Conservation (phyloP, 2,329 filamentous ascomycete species). For the Trichoderma sp. region DNA sequence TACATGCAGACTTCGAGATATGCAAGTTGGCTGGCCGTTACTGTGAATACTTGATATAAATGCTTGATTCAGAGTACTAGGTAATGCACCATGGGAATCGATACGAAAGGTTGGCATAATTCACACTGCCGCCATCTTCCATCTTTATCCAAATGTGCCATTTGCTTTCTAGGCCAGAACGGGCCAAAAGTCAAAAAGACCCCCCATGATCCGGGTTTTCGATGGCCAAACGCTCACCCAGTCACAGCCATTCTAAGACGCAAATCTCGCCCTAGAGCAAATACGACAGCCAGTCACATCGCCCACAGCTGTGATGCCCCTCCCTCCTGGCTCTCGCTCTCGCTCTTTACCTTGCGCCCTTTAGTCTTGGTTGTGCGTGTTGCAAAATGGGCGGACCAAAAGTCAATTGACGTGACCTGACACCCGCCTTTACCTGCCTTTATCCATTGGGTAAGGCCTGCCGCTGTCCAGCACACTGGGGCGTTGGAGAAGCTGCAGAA, state of each 20-base stretch:
- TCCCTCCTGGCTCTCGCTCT: neutral
- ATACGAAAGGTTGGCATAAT: neutral
- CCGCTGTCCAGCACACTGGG: neutral
- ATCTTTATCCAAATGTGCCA: neutral
- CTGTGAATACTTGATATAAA: neutral
- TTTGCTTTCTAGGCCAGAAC: neutral
- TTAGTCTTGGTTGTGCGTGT: conserved; percentile 5
- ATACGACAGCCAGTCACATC: neutral
- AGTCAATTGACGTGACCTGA: neutral
- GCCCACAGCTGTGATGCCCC: neutral
- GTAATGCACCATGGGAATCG: neutral
- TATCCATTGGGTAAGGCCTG: neutral
- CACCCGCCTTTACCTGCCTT: neutral
- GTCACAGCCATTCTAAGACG: neutral
- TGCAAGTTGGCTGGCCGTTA: neutral
- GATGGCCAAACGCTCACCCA: neutral
- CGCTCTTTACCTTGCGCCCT: neutral
- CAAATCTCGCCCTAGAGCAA: neutral
- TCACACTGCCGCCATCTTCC: neutral
- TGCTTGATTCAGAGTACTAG: neutral
- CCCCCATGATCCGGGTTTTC: neutral
- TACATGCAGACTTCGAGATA: neutral
- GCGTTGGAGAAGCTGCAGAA: neutral
- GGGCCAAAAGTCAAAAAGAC: neutral
- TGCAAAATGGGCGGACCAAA: neutral